phyloP scores from a whole-genome alignment of 2,329 filamentous ascomycete species.

The Calonectria fujianensis region DNA sequence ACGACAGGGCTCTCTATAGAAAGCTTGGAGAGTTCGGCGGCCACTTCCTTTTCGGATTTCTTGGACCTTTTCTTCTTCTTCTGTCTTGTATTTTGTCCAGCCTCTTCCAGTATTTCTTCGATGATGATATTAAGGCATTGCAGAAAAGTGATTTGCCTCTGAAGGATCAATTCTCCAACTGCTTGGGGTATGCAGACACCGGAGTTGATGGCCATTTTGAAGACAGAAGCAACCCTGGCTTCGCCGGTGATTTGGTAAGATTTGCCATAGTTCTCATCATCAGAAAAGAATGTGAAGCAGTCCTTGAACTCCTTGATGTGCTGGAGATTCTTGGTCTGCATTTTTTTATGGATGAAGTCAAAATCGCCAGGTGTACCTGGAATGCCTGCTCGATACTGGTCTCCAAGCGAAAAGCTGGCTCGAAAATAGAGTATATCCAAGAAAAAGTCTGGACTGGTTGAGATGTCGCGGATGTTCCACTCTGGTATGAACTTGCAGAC shows the following conservation, averaged over 20 bases:
- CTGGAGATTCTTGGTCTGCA: slow-evolving; percentile 58
- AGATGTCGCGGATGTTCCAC: slow-evolving; percentile 65
- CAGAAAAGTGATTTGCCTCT: slow-evolving; percentile 61
- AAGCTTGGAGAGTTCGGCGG: slow-evolving; percentile 59
- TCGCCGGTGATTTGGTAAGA: slow-evolving; percentile 50
- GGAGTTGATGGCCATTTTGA: slow-evolving; percentile 44
- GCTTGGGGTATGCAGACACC: slow-evolving; percentile 55
- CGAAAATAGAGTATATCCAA: slow-evolving; percentile 63
- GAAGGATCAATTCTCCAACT: slow-evolving; percentile 61
- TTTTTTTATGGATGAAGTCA: slow-evolving; percentile 59
- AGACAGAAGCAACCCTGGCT: neutral
- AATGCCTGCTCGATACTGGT: slow-evolving; percentile 60
- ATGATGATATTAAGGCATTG: slow-evolving; percentile 64
- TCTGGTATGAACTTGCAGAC: slow-evolving; percentile 65
- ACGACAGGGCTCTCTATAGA: slow-evolving; percentile 50
- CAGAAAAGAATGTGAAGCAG: slow-evolving; percentile 62
- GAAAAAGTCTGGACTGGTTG: slow-evolving; percentile 60
- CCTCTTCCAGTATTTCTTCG: slow-evolving; percentile 64
- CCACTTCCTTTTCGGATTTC: slow-evolving; percentile 55
- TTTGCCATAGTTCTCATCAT: slow-evolving; percentile 60
- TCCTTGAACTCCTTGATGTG: slow-evolving; percentile 54
- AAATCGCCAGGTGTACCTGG: slow-evolving; percentile 60
- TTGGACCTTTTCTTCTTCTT: slow-evolving; percentile 50
- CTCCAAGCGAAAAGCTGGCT: slow-evolving; percentile 56
- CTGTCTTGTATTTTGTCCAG: slow-evolving; percentile 41